These are phyloP conservation scores for Tylopilus subfusipes DNA, from an alignment of 768 basidiomycete species.

Conservation along the genomic window DNA sequence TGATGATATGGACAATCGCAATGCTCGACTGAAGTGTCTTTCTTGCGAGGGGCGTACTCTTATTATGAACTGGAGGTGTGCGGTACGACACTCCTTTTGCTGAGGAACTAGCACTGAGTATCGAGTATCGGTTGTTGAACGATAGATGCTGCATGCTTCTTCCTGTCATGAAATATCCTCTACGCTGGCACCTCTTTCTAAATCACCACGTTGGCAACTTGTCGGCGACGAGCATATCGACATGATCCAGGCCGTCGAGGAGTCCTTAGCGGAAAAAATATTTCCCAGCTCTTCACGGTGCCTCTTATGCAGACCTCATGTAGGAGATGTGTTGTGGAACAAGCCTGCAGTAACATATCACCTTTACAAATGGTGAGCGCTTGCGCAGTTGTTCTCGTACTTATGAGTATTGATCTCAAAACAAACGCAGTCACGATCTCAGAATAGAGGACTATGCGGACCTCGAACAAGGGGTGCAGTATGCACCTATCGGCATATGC, in stretches of 20 bases:
- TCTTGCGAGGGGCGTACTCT: background rate
- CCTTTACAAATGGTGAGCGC: background rate
- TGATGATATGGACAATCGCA: constrained; percentile 11
- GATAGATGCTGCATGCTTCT: constrained; percentile 3
- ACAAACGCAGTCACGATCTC: background rate
- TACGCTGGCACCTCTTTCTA: background rate
- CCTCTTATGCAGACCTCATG: background rate
- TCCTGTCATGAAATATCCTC: background rate
- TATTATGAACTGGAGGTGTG: constrained; percentile 4
- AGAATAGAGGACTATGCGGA: fast-evolving
- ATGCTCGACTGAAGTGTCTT: constrained; percentile 11
- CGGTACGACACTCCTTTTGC: constrained; percentile 1
- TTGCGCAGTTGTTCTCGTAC: no score
- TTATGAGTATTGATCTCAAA: background rate
- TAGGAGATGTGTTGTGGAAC: background rate
- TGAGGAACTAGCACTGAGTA: no score
- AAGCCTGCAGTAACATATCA: background rate
- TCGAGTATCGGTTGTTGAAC: background rate
- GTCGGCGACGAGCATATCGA: background rate
- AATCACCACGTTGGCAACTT: constrained; percentile 3
- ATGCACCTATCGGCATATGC: background rate
- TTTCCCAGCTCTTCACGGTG: background rate
- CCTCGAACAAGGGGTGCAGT: background rate
- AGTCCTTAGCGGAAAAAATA: background rate
- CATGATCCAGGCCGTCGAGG: background rate